Base-by-base conservation (phyloP, 768 basidiomycete species). In the Rhodosporidiobolus odoratus region DNA sequence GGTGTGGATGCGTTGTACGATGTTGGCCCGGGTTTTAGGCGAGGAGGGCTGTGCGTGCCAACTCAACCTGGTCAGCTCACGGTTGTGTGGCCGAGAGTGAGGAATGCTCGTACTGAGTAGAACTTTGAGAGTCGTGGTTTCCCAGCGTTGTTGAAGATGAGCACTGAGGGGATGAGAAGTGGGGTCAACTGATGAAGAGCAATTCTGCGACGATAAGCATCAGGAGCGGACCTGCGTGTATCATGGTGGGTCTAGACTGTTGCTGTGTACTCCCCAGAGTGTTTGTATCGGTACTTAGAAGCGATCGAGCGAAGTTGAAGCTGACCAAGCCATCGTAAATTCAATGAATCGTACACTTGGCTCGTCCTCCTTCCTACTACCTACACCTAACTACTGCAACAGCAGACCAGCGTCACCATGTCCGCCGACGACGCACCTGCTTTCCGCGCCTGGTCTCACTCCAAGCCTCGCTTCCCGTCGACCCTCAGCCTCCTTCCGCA, bases 101-200 rank as follows among this genome's bases (percentile, higher is more conserved):
- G 38, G 21, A 53, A 58, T 40, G 25, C 45, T 25, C 90, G 82
- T 8, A 89, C 88, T 10, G 89, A 88, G 81, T 91, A 94, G 83
- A 92, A 95, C 80, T 92, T 93, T 76, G 89, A 87, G 69, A 93
- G 81, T 54, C 91, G 86, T 17, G 90, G 84, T 68, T 90, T 85
- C 57, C 95, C 95, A 62, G 90, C 88, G 34, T 92, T 97, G 81
- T 98, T 98, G 83, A 98, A 93, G 90, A 80, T 80, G n/a, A 81
- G 77, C 16, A 82, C 80, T 71, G 66, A 17, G 61, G 30, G 1
- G 54, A 34, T 17, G 2, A 16, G 50, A 43, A n/a, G 38, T 9
- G 38, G 62, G 50, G 48, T 21, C 21, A n/a, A 25, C 8, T 7
- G 35, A 23, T 45, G 30, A 16, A 30, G 32, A 35, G 2, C 8